Base-by-base conservation (phyloP, 2,329 filamentous ascomycete genomes). In the Rhynchosporium graminicola region DNA sequence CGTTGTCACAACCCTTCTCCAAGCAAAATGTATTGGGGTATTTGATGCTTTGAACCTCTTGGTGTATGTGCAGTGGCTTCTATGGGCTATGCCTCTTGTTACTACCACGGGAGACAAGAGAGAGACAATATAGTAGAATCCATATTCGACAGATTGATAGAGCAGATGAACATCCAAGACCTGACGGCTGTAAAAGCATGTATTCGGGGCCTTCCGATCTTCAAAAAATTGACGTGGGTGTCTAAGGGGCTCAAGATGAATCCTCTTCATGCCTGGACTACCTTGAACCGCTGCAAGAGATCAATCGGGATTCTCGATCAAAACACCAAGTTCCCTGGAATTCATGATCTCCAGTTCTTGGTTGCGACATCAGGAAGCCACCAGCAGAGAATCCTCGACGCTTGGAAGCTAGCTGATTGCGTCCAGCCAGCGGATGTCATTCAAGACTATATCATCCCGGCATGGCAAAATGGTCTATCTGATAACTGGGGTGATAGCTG, bases 381-480 rank as follows among this genome's bases (percentile, higher is more conserved):
- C 13, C 48, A 59, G 3, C 45, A 54, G 13, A 20, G 42, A 20
- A 33, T 70, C 3, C 59, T 70, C 2, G 9, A 51, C 36, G 38
- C 45, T 15, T 60, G 68, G 15, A 45, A 48, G 3, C 52, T 70
- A 3, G 58, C 33, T 8, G n/a, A 40, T 12, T 70, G 66, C 40
- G 40, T 63, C 5, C 48, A 28, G 4, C 42, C 54, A 2, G 26
- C 51, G 4, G 12, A 61, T 36, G 28, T 69, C 0, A 47, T 72
- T 8, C 28, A 71, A 38, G 50, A 59, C 10, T 50, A 67, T 46
- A 61, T 72, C 6, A 64, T 72, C 29, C 68, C 68, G 12, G 61
- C 63, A 4, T 72, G 69, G 70, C 29, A 60, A 20, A 56, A 40
- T 9, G 29, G 9, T 13, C 31, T 66, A 9, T 38, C 29, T 9